phyloP scores from a whole-genome alignment of 805 yeast genomes.

The Yamadazyma sp. region DNA sequence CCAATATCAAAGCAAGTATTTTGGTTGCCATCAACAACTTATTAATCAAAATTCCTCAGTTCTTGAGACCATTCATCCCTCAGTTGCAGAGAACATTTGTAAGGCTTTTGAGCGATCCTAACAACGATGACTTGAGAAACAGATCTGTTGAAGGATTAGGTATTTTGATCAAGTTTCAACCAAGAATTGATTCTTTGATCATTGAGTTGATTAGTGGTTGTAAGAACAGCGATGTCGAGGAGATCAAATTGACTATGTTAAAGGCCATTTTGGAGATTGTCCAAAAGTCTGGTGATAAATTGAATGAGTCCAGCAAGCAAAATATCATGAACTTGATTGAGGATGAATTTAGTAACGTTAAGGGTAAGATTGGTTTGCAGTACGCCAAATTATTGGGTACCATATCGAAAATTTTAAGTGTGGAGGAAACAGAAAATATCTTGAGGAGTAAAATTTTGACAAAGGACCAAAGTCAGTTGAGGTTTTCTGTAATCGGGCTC shows the following conservation, averaged over 20 bases:
- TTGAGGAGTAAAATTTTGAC: slow-evolving; percentile 58
- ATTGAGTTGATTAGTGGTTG: slow-evolving; percentile 80
- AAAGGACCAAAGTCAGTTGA: slow-evolving; percentile 42
- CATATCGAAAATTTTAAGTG: slow-evolving; percentile 61
- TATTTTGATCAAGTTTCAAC: slow-evolving; percentile 81
- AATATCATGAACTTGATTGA: slow-evolving; percentile 72
- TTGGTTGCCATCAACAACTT: slow-evolving; percentile 77
- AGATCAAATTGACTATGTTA: slow-evolving; percentile 82
- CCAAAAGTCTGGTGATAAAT: slow-evolving; percentile 69
- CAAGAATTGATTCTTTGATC: slow-evolving; percentile 90
- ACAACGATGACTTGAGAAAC: slow-evolving; percentile 68
- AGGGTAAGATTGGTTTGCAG: slow-evolving; percentile 66
- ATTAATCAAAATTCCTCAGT: slow-evolving; percentile 81
- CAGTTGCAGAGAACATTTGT: slow-evolving; percentile 97
- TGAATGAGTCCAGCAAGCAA: slow-evolving; percentile 71
- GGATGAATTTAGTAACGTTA: slow-evolving; percentile 53
- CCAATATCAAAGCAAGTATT: slow-evolving; percentile 94
- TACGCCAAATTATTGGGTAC: slow-evolving; percentile 81
- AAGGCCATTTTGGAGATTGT: slow-evolving; percentile 83
- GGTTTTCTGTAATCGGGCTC: slow-evolving; percentile 67
- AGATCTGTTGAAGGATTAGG: slow-evolving; percentile 92
- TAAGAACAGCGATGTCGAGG: slow-evolving; percentile 59
- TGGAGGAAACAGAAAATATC: slow-evolving; percentile 62
- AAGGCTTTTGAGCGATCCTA: slow-evolving; percentile 78
- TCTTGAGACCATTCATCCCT: slow-evolving; percentile 92